Evolutionary conservation across 306 rosid genomes (phyloP), one percentile per base, ranked within the genome.

Genomic region (Dryas drummondii): DNA sequence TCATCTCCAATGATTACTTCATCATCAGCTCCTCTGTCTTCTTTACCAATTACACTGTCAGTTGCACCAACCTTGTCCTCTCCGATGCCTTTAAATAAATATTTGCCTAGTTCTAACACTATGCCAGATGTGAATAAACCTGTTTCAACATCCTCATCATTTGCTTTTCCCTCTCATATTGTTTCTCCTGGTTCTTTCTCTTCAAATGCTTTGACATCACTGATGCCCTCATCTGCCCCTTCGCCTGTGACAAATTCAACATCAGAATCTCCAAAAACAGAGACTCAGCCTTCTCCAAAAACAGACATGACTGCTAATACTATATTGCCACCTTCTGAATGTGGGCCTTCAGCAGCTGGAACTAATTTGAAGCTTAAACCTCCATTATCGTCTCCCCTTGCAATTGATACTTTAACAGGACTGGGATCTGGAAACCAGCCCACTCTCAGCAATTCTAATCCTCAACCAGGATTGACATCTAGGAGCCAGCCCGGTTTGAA

Each of bases 291-390:
- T 15, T 73, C 68, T 26, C 75, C 66, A 48, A 87, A 79, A 68
- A 75, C 82, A 54, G 83, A 71, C 76, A 15, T 10, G 3, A 83
- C 75, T 59, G 71, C 84, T 75, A 68, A 85, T 47, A 72, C 79
- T 16, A 83, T 74, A 66, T 82, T 6, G 55, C 79, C 63, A 72
- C 15, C 80, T 68, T 66, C 6, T 49, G 72, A 61, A 75, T 74
- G 69, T 56, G 84, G 81, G 54, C 74, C 82, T 79, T 73, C 70
- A 46, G 53, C 68, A 14, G 75, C 64, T 73, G 80, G 81, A 72
- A 65, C 82, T 75, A 82, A 83, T 75, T 16, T 53, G 69, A 82
- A 76, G 85, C 72, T 75, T 72, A 79, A 75, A 82, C 58, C 86
- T 79, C 74, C 76, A 45, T 14, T 56, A 9, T 54, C 56, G 0